Evolutionary conservation across 2,329 filamentous ascomycete genomes (phyloP).

Genomic region (Paracoccidioides lutzii): DNA sequence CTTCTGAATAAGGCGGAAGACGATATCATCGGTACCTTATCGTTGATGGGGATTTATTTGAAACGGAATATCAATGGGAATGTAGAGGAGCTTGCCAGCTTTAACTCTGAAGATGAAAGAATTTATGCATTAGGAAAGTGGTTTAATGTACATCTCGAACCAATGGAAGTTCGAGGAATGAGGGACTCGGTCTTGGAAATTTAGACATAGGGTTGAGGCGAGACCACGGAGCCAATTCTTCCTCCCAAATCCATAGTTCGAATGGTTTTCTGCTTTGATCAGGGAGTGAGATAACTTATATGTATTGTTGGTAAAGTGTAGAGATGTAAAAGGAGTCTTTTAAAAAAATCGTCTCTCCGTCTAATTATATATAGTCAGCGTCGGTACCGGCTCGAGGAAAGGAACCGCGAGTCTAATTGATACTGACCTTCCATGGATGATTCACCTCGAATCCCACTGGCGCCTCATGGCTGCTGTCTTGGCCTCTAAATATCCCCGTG

Average conservation of each 20-base stretch:
- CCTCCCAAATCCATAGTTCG: not conserved
- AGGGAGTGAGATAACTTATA: not conserved
- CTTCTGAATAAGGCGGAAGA: slow-evolving; percentile 37
- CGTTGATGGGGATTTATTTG: slow-evolving; percentile 39
- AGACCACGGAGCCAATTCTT: slow-evolving; percentile 4
- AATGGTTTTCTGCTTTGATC: not conserved
- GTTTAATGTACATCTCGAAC: slow-evolving; percentile 41
- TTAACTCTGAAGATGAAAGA: slow-evolving; percentile 42
- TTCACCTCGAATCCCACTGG: slow-evolving; percentile 52
- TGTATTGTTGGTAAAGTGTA: not conserved
- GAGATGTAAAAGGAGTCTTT: not conserved
- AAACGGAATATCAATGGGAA: slow-evolving; percentile 43
- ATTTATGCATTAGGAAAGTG: slow-evolving; percentile 38
- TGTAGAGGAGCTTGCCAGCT: slow-evolving; percentile 36
- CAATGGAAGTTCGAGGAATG: slow-evolving; percentile 40
- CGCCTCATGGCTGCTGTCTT: slow-evolving; percentile 46
- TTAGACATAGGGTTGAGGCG: not conserved
- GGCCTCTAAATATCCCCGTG: slow-evolving; percentile 48
- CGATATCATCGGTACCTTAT: slow-evolving; percentile 41
- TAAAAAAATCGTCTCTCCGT: slow-evolving; percentile 2
- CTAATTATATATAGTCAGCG: slow-evolving; percentile 1
- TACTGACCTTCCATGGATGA: slow-evolving; percentile 53
- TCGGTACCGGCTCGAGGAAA: not conserved
- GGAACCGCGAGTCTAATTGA: not conserved
- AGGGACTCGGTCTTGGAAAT: slow-evolving; percentile 39